These are phyloP conservation scores for Alternaria sp. DNA, from an alignment of 2,329 filamentous ascomycete species.

Conservation along the genomic window DNA sequence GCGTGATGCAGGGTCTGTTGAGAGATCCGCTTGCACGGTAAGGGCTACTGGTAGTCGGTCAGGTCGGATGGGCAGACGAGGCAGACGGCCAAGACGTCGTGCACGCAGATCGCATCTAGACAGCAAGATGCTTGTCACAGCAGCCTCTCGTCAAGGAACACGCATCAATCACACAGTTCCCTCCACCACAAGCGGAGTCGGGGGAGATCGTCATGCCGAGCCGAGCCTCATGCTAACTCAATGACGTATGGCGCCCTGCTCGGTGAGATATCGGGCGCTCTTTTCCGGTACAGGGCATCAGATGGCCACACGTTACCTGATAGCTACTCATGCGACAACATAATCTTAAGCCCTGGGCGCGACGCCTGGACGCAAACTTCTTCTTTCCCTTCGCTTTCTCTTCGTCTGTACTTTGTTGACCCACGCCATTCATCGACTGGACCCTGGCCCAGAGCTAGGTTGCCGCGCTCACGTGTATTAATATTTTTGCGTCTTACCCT, in stretches of 20 bases:
- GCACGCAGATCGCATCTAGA: slow-evolving; percentile 27
- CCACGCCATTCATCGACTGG: background rate
- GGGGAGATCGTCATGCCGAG: slow-evolving; percentile 9
- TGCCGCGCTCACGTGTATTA: slow-evolving; percentile 21
- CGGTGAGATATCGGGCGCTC: slow-evolving; percentile 27
- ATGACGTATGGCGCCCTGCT: slow-evolving; percentile 24
- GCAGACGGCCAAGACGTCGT: background rate
- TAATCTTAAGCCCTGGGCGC: slow-evolving; percentile 1
- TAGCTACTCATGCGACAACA: slow-evolving; percentile 17
- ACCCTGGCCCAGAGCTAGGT: slow-evolving; percentile 5
- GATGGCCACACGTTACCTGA: slow-evolving; percentile 19
- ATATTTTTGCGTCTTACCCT: slow-evolving; percentile 19
- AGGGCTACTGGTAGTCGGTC: background rate
- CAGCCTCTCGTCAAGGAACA: background rate
- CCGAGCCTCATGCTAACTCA: slow-evolving; percentile 16
- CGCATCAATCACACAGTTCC: background rate
- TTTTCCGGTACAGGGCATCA: slow-evolving; percentile 17
- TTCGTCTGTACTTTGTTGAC: background rate
- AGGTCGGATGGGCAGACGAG: background rate
- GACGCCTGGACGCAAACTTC: background rate
- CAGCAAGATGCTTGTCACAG: slow-evolving; percentile 7
- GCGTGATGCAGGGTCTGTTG: slow-evolving; percentile 4
- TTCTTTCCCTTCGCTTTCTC: background rate
- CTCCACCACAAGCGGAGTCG: slow-evolving; percentile 3
- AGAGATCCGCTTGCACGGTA: background rate